Evolutionary conservation across 345 rosid species (phyloP), one percentile per base, ranked within the genome.

Genomic region (Laguncularia racemosa): DNA sequence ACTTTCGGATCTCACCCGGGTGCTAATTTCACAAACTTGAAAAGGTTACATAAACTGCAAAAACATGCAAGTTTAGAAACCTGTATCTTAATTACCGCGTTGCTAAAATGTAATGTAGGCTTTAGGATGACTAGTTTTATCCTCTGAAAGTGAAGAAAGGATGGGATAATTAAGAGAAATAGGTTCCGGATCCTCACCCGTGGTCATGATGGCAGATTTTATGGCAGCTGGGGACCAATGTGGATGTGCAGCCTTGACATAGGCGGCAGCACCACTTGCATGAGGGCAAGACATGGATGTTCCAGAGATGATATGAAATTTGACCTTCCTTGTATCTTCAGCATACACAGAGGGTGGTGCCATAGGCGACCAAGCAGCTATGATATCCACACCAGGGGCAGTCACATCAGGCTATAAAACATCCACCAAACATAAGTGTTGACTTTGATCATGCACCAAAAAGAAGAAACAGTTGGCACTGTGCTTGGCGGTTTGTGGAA

Each of bases 261-360:
- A 67, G 1, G 77, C 77, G 12, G 46, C 70, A 4, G 50, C 47
- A 8, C 67, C 77, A 13, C 73, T 64, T 7, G 65, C 60, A 49
- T 73, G 77, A 16, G 77, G 77, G 53, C 73, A 54, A 9, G 77
- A 69, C 77, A 73, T 73, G 13, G 77, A 64, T 3, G 73, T 73
- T 20, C 77, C 77, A 5, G 65, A 61, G 8, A 26, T 49, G 9
- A 50, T 48, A 13, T 20, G 12, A 20, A 50, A 60, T 33, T 33
- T 20, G 4, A 52, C 69, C 10, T 48, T 56, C 26, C 74, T 48
- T 0, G 43, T 50, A 16, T 70, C 69, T 2, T 33, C 50, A 1
- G 0, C 2, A 28, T 11, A 18, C 28, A 44, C 4, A 9, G 71
- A 60, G 20, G 66, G 62, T 13, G 62, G 11, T 7, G 44, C 54